Evolutionary conservation across 2,329 filamentous ascomycete genomes (phyloP).

Genomic region (Diplocarpon mali): DNA sequence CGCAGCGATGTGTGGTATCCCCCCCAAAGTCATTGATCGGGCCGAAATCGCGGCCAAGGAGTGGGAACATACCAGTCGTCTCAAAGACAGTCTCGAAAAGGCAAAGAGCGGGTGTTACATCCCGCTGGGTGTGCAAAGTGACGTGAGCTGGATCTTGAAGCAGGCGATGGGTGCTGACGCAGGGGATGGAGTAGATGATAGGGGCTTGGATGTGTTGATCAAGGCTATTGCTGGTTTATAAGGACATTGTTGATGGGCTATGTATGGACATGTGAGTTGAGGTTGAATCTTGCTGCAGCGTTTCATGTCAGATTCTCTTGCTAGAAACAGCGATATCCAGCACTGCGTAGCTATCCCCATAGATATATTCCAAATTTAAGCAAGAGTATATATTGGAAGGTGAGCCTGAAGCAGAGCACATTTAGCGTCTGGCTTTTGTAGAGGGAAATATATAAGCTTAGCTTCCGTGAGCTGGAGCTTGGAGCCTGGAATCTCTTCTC

Average conservation of each 20-base stretch:
- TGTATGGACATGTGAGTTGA: background rate
- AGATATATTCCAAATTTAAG: too few relatives aligned
- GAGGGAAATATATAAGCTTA: too few relatives aligned
- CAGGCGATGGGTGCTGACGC: slow-evolving; percentile 30
- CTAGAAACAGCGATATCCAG: too few relatives aligned
- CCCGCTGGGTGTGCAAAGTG: slow-evolving; percentile 76
- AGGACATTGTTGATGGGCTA: background rate
- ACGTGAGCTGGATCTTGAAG: slow-evolving; percentile 67
- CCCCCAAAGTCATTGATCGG: slow-evolving; percentile 66
- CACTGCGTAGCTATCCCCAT: too few relatives aligned
- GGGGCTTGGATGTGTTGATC: slow-evolving; percentile 47
- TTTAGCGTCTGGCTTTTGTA: too few relatives aligned
- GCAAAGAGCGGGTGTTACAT: slow-evolving; percentile 72
- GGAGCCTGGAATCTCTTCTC: too few relatives aligned
- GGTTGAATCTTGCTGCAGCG: too few relatives aligned
- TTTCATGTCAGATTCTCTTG: too few relatives aligned
- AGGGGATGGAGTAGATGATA: slow-evolving; percentile 35
- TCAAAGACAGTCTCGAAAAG: slow-evolving; percentile 80
- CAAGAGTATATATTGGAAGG: too few relatives aligned
- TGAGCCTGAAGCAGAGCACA: too few relatives aligned
- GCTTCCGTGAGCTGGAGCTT: too few relatives aligned
- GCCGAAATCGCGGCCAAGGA: slow-evolving; percentile 82
- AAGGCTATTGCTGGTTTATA: slow-evolving; percentile 48
- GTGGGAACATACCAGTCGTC: slow-evolving; percentile 88
- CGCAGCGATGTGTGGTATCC: slow-evolving; percentile 94